Percentiles rank a stretch among this genome's conserved stretches.
Conservation (phyloP, 495 filamentous ascomycete genomes). For the Cercophora sp. region DNA sequence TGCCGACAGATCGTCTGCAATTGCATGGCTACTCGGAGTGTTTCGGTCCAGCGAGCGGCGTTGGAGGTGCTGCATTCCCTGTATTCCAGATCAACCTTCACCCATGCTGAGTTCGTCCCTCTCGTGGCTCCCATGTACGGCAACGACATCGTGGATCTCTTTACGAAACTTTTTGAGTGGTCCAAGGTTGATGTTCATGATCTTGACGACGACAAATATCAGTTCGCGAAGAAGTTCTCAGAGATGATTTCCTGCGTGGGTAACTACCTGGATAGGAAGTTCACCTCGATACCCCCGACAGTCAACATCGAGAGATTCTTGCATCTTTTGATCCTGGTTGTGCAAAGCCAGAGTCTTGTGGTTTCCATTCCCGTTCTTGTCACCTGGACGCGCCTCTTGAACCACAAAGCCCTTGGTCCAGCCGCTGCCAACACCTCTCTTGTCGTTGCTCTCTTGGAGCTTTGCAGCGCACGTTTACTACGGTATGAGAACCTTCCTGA, state of each 20-base stretch:
- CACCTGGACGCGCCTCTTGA: slow-evolving; percentile 77
- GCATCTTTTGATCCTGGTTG: slow-evolving; percentile 70
- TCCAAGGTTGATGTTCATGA: slow-evolving; percentile 72
- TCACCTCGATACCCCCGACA: slow-evolving; percentile 49
- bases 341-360: slow-evolving; percentile 80
- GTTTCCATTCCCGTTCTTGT: slow-evolving; percentile 92
- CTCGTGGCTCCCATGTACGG: slow-evolving; percentile 77
- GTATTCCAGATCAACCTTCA: slow-evolving; percentile 68
- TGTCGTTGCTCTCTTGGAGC: slow-evolving; percentile 70
- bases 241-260: slow-evolving; percentile 88
- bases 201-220: slow-evolving; percentile 86
- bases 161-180: slow-evolving; percentile 76
- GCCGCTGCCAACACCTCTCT: slow-evolving; percentile 61
- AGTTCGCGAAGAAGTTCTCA: slow-evolving; percentile 86
- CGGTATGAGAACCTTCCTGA: slow-evolving; percentile 82
- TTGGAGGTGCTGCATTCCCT: slow-evolving; percentile 80
- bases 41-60: slow-evolving; percentile 61
- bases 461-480: slow-evolving; percentile 70
- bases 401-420: slow-evolving; percentile 59
- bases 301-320: slow-evolving; percentile 71
- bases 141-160: slow-evolving; percentile 63
- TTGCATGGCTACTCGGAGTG: slow-evolving; percentile 67
- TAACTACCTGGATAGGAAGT: slow-evolving; percentile 75
- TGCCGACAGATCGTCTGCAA: slow-evolving; percentile 69
- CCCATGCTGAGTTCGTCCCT: slow-evolving; percentile 72